phyloP scores from a whole-genome alignment of 805 yeast species.

The Saccharomycopsis guyanensis region DNA sequence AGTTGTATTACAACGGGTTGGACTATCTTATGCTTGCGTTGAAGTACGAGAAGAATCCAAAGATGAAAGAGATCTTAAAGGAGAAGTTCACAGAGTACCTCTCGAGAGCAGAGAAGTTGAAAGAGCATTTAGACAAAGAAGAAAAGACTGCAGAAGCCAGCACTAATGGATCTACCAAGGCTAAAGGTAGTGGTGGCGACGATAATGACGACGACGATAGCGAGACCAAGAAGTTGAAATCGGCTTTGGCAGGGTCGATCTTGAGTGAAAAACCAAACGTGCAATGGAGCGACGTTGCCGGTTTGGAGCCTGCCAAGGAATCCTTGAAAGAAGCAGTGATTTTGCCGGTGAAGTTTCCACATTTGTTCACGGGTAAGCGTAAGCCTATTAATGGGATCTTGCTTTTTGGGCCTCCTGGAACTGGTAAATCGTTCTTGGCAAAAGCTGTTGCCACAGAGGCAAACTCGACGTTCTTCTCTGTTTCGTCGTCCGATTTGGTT shows the following conservation, averaged over 20 bases:
- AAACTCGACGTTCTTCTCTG: slow-evolving; percentile 92
- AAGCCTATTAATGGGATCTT: slow-evolving; percentile 89
- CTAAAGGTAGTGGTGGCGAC: slow-evolving; percentile 30
- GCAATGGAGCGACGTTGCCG: slow-evolving; percentile 93
- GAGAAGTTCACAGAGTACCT: slow-evolving; percentile 87
- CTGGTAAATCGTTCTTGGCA: slow-evolving; percentile 94
- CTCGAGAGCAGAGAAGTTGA: slow-evolving; percentile 87
- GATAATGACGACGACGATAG: slow-evolving; percentile 63
- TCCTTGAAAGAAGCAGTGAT: slow-evolving; percentile 97
- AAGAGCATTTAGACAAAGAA: slow-evolving; percentile 73
- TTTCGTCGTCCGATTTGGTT: slow-evolving; percentile 91
- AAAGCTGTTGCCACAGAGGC: slow-evolving; percentile 99
- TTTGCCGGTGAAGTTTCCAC: slow-evolving; percentile 93
- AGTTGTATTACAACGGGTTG: slow-evolving; percentile 83
- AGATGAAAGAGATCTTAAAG: slow-evolving; percentile 80
- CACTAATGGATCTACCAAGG: slow-evolving; percentile 42
- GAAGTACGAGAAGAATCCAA: slow-evolving; percentile 87
- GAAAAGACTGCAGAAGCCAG: slow-evolving; percentile 32
- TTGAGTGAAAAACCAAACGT: slow-evolving; percentile 88
- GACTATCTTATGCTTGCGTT: slow-evolving; percentile 94
- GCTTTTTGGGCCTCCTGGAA: slow-evolving; percentile 91
- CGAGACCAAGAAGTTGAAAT: slow-evolving; percentile 82
- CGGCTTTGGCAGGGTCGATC: slow-evolving; percentile 88
- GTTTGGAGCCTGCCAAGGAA: slow-evolving; percentile 90
- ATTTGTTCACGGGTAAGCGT: slow-evolving; percentile 87